These are phyloP conservation scores for Phoma sp. DNA, from an alignment of 2,329 filamentous ascomycete genomes.

Conservation along the genomic window DNA sequence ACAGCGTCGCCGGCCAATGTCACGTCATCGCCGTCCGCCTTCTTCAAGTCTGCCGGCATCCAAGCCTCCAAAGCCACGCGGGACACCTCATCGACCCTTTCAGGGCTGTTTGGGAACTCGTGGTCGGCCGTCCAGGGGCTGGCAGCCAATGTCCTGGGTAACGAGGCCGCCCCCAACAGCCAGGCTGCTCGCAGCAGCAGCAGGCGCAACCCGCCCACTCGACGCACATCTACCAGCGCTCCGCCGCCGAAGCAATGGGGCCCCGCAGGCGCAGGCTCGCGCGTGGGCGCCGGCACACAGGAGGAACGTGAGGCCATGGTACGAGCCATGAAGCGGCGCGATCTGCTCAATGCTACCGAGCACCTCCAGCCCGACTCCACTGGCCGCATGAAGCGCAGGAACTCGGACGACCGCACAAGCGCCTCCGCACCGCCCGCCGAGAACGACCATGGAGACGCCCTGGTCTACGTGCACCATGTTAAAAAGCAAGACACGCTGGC, in stretches of 20 bases:
- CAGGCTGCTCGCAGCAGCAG: slow-evolving; percentile 35
- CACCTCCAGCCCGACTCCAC: slow-evolving; percentile 51
- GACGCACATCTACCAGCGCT: slow-evolving; percentile 45
- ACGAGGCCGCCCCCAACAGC: slow-evolving; percentile 36
- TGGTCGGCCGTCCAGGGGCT: slow-evolving; percentile 58
- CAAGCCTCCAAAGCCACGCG: slow-evolving; percentile 30
- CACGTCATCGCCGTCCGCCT: slow-evolving; percentile 38
- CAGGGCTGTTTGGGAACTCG: slow-evolving; percentile 55
- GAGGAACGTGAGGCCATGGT: slow-evolving; percentile 56
- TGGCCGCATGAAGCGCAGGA: slow-evolving; percentile 66
- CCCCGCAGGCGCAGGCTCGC: slow-evolving; percentile 45
- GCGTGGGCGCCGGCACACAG: slow-evolving; percentile 53
- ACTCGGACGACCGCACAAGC: slow-evolving; percentile 66
- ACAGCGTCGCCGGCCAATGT: slow-evolving; percentile 43
- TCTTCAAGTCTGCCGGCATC: slow-evolving; percentile 29
- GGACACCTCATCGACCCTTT: slow-evolving; percentile 41
- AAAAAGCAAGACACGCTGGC: slow-evolving; percentile 84
- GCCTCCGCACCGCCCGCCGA: slow-evolving; percentile 59
- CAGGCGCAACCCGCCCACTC: slow-evolving; percentile 41
- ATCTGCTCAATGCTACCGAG: slow-evolving; percentile 53
- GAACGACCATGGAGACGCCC: slow-evolving; percentile 71
- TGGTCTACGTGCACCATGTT: slow-evolving; percentile 91
- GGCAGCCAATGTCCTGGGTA: slow-evolving; percentile 56
- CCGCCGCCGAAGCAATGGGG: slow-evolving; percentile 56
- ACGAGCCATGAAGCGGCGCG: slow-evolving; percentile 57